phyloP scores from a whole-genome alignment of 2,329 filamentous ascomycete genomes.

The Aspergillus amoenus region DNA sequence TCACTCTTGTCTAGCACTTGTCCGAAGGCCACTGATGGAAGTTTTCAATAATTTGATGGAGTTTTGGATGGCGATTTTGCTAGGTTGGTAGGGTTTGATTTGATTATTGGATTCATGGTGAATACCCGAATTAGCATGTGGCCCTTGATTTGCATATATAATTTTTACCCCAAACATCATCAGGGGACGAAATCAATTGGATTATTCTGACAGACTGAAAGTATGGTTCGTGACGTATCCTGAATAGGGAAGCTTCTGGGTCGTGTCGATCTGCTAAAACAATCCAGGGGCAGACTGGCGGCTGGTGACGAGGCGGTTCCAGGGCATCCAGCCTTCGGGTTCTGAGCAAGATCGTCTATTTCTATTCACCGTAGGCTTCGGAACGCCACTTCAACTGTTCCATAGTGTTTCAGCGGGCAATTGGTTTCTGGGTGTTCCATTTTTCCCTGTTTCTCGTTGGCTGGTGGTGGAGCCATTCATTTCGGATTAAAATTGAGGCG shows the following conservation, averaged over 20 bases:
- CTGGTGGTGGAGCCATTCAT: constrained; percentile 22
- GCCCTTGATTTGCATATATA: constrained; percentile 5
- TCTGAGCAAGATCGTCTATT: not conserved
- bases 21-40: constrained; percentile 36
- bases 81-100: not conserved
- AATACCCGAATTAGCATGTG: constrained; percentile 13
- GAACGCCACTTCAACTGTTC: not conserved
- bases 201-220: not conserved
- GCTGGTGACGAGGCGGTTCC: not conserved
- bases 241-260: not conserved
- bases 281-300: constrained; percentile 1
- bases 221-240: constrained; percentile 5
- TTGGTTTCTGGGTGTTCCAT: not conserved
- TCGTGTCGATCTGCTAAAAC: not conserved
- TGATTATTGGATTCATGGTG: constrained; percentile 2
- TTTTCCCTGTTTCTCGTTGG: not conserved
- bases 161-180: not conserved
- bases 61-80: constrained; percentile 14
- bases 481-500: constrained; percentile 31
- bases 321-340: not conserved
- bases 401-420: constrained; percentile 1
- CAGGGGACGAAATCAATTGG: not conserved
- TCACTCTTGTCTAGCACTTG: constrained; percentile 35
- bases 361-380: not conserved
- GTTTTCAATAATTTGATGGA: constrained; percentile 4